Percentiles rank a stretch among this genome's conserved stretches.
These are phyloP conservation scores for Boletellus ananiceps DNA, from an alignment of 768 basidiomycete genomes.

Conservation along the genomic window DNA sequence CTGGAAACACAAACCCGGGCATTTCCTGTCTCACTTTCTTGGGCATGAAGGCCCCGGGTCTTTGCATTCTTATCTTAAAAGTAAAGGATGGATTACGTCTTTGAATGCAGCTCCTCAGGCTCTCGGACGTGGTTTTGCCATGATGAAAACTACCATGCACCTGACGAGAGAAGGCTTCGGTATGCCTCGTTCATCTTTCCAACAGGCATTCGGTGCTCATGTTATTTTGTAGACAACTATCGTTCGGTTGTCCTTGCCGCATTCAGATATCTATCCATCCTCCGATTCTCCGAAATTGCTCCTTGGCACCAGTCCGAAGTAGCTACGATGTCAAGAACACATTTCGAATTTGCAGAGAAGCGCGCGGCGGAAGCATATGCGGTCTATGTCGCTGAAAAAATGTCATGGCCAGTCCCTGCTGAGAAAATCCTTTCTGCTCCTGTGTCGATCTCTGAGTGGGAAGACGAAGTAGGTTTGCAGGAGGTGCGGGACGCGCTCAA, in stretches of 20 bases:
- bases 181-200: conserved; percentile 35
- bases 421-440: conserved; percentile 71
- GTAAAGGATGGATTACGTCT: conserved; percentile 79
- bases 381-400: conserved; percentile 63
- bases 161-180: conserved; percentile 85
- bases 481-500: conserved; percentile 63
- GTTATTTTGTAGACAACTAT: conserved; percentile 51
- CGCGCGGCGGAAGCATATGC: conserved; percentile 76
- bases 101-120: conserved; percentile 66
- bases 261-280: conserved; percentile 75
- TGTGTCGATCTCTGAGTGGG: conserved; percentile 71
- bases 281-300: conserved; percentile 57
- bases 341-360: conserved; percentile 88
- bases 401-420: conserved; percentile 78
- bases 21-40: conserved; percentile 74
- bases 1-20: conserved; percentile 75
- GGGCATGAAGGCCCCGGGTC: conserved; percentile 95
- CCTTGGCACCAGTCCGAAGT: conserved; percentile 75
- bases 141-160: conserved; percentile 80
- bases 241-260: conserved; percentile 60
- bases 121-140: conserved; percentile 78
- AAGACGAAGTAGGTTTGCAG: conserved; percentile 41
- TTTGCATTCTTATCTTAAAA: conserved; percentile 83
- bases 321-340: conserved; percentile 61
- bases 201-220: conserved; percentile 3